phyloP scores from a whole-genome alignment of 768 basidiomycete species.

The Grammothele lineata region DNA sequence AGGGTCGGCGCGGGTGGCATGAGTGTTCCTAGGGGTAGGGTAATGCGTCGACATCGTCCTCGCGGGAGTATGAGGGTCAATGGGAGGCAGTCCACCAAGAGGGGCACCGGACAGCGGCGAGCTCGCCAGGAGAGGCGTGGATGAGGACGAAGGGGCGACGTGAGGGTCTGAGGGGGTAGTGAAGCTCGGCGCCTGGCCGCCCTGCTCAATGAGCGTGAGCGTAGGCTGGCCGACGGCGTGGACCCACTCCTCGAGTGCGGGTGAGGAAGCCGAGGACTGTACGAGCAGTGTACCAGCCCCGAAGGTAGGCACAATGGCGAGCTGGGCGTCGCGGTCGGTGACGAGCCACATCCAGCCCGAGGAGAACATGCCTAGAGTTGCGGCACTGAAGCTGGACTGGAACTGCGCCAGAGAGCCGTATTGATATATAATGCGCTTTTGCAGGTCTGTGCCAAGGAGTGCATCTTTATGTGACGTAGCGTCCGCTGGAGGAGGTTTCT shows the following conservation, averaged over 20 bases:
- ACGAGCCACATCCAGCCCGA: slow-evolving; percentile 90
- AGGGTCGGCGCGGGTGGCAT: too few relatives aligned
- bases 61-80: slow-evolving; percentile 27
- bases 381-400: slow-evolving; percentile 72
- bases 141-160: neutral
- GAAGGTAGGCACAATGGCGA: slow-evolving; percentile 81
- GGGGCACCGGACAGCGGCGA: slow-evolving; percentile 44
- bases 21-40: neutral
- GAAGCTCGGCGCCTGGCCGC: slow-evolving; percentile 10
- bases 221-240: slow-evolving; percentile 11
- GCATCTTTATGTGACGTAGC: slow-evolving; percentile 28
- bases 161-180: neutral
- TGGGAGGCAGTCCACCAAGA: slow-evolving; percentile 21
- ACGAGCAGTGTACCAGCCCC: slow-evolving; percentile 87
- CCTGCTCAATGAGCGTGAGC: neutral
- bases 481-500: slow-evolving; percentile 38
- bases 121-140: slow-evolving; percentile 21
- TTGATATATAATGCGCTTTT: slow-evolving; percentile 37
- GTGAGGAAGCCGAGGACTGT: slow-evolving; percentile 11
- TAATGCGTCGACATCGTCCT: slow-evolving; percentile 29
- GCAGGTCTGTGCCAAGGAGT: slow-evolving; percentile 36
- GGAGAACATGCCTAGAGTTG: slow-evolving; percentile 72
- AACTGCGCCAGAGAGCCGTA: slow-evolving; percentile 66
- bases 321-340: slow-evolving; percentile 52
- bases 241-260: slow-evolving; percentile 8